These are phyloP conservation scores for Diaporthe sp. DNA, from an alignment of 2,329 filamentous ascomycete genomes.

Conservation along the genomic window DNA sequence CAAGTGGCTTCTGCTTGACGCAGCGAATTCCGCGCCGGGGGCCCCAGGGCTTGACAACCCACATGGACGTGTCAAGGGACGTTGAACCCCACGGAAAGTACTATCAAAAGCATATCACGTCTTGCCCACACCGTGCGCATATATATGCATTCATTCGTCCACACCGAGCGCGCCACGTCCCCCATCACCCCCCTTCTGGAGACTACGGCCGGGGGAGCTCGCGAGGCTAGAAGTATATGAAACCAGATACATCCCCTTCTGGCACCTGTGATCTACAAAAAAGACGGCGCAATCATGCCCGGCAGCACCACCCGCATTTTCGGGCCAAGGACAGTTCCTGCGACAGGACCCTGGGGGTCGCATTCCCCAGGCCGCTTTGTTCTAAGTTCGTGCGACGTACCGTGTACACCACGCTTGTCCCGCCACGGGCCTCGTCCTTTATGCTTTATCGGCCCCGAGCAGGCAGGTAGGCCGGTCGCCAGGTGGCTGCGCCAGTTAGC, in stretches of 20 bases:
- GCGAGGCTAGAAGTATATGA: conserved; percentile 14
- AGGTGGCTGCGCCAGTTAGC: conserved; percentile 16
- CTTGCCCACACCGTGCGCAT: conserved; percentile 17
- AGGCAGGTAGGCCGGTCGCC: neutral
- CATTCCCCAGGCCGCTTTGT: neutral
- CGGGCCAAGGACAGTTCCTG: neutral
- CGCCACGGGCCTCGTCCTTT: neutral
- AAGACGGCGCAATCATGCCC: conserved; percentile 18
- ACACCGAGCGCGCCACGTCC: neutral
- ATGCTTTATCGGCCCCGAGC: conserved; percentile 17
- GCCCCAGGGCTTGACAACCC: neutral
- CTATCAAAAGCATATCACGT: neutral
- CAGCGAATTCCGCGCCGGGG: conserved; percentile 10
- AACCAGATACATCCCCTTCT: conserved; percentile 19
- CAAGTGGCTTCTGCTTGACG: neutral
- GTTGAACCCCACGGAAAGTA: neutral
- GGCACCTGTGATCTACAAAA: conserved; percentile 8
- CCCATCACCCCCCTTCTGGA: neutral
- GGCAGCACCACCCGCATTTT: neutral
- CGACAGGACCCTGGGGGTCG: conserved; percentile 15
- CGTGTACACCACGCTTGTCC: neutral
- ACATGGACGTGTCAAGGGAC: neutral
- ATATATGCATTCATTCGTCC: neutral
- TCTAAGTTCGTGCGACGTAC: neutral
- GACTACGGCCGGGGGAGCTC: neutral